Conservation (phyloP, 1,139 yeast species). For the Blastobotrys raffinosifermentans region DNA sequence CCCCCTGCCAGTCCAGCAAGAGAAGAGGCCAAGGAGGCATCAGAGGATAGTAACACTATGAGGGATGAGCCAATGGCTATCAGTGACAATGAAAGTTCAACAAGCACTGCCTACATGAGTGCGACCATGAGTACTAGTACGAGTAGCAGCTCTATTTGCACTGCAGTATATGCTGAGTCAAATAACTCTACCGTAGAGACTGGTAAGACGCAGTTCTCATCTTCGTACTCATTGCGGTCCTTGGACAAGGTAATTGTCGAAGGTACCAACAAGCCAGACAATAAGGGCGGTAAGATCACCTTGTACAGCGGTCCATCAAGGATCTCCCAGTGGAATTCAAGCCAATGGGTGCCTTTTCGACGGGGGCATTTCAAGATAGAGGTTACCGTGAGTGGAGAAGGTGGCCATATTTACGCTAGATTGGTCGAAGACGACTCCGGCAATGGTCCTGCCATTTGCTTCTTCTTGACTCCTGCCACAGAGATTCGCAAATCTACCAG, state of each 20-base stretch:
- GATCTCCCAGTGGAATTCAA: constrained; percentile 20
- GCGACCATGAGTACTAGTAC: neutral
- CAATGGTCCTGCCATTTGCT: constrained; percentile 9
- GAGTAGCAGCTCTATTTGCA: constrained; percentile 8
- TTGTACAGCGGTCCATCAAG: constrained; percentile 18
- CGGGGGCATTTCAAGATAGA: constrained; percentile 15
- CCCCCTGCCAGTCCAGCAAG: too few relatives aligned
- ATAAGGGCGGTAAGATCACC: constrained; percentile 1
- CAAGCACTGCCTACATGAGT: neutral
- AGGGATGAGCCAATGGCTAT: constrained; percentile 4
- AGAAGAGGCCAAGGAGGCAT: neutral
- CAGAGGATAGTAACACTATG: neutral
- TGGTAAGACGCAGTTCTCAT: constrained; percentile 2
- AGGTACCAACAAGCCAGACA: constrained; percentile 4
- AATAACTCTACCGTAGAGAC: constrained; percentile 16
- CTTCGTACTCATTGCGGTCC: constrained; percentile 4
- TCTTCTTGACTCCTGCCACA: constrained; percentile 17
- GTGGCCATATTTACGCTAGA: constrained; percentile 18
- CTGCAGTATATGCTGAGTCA: constrained; percentile 15
- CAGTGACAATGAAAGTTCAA: neutral
- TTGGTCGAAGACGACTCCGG: constrained; percentile 7
- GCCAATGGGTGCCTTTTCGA: constrained; percentile 18
- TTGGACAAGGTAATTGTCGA: constrained; percentile 9
- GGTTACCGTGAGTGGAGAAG: constrained; percentile 21
- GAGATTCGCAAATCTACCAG: constrained; percentile 24